phyloP scores from a whole-genome alignment of 2,329 filamentous ascomycete genomes.

The Fragosphaeria purpurea region DNA sequence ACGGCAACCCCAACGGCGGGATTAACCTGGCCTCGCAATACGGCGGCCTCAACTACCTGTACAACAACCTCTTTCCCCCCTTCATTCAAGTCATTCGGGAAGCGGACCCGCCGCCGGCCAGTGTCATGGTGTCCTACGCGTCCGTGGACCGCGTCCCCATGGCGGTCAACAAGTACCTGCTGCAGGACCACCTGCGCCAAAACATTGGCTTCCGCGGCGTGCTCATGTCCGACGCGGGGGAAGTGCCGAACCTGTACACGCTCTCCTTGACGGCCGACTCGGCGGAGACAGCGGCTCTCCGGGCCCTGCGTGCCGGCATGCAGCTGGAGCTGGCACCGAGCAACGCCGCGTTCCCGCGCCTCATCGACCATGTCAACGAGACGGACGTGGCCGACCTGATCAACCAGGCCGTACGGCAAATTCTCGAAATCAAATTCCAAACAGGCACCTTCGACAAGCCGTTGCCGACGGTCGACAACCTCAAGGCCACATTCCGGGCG shows the following conservation, averaged over 20 bases:
- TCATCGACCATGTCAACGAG: constrained; percentile 14
- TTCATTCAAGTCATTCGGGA: constrained; percentile 21
- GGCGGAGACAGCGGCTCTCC: constrained; percentile 16
- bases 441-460: constrained; percentile 19
- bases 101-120: constrained; percentile 15
- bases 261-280: constrained; percentile 20
- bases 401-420: constrained; percentile 16
- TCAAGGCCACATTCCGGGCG: constrained; percentile 11
- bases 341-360: constrained; percentile 16
- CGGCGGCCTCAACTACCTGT: constrained; percentile 24
- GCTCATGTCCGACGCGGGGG: constrained; percentile 24
- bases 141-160: constrained; percentile 22
- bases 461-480: constrained; percentile 14
- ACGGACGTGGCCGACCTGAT: constrained; percentile 15
- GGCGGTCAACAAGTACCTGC: constrained; percentile 22
- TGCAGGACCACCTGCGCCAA: constrained; percentile 17
- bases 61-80: constrained; percentile 22
- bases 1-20: constrained; percentile 22
- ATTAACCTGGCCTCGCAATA: constrained; percentile 24
- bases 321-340: constrained; percentile 20
- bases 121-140: constrained; percentile 23
- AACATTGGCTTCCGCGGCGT: constrained; percentile 23
- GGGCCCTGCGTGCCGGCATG: constrained; percentile 19
- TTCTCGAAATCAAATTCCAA: constrained; percentile 22
- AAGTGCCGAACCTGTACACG: constrained; percentile 19